Evolutionary conservation across 495 filamentous ascomycete species (phyloP).

Genomic region (Mytilinidion resinicola): DNA sequence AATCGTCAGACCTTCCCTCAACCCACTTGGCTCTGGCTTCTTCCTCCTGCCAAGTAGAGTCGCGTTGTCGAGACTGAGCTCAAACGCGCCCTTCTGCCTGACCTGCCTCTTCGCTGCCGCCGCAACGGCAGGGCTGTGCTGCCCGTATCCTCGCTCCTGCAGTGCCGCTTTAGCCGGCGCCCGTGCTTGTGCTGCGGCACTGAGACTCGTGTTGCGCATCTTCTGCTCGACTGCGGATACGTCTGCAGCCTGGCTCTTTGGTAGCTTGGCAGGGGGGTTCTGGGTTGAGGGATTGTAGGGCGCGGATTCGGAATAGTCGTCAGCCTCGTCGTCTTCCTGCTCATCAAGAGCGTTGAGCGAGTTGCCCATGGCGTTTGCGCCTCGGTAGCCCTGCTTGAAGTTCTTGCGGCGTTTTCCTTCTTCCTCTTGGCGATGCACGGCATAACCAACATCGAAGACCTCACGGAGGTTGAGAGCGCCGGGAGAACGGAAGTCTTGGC

Average conservation of each 20-base stretch:
- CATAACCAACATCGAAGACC: slow-evolving; percentile 94
- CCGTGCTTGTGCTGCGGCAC: slow-evolving; percentile 55
- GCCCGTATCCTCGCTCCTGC: slow-evolving; percentile 67
- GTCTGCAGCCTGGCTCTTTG: slow-evolving; percentile 55
- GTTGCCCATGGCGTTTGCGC: slow-evolving; percentile 44
- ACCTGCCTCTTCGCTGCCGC: slow-evolving; percentile 75
- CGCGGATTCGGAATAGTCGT: slow-evolving; percentile 50
- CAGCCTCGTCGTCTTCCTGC: slow-evolving; percentile 53
- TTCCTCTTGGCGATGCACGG: slow-evolving; percentile 93
- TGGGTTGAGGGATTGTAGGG: slow-evolving; percentile 40
- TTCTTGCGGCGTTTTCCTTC: slow-evolving; percentile 85
- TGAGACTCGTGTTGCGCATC: slow-evolving; percentile 73
- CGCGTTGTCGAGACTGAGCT: slow-evolving; percentile 82
- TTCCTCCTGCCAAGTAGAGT: slow-evolving; percentile 77
- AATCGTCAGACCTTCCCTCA: slow-evolving; percentile 21
- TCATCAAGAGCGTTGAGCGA: slow-evolving; percentile 66
- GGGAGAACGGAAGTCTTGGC: slow-evolving; percentile 92
- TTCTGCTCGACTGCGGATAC: slow-evolving; percentile 79
- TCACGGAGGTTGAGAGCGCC: slow-evolving; percentile 93
- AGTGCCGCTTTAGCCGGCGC: slow-evolving; percentile 39
- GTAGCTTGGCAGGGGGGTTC: slow-evolving; percentile 59
- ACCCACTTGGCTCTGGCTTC: slow-evolving; percentile 34
- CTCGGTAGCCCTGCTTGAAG: slow-evolving; percentile 63
- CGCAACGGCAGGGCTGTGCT: slow-evolving; percentile 69
- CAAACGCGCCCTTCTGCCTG: slow-evolving; percentile 67